Percentiles rank a stretch among this genome's conserved stretches.
Evolutionary conservation across 2,329 filamentous ascomycete species (phyloP).

Genomic region (Aspergillus niger): DNA sequence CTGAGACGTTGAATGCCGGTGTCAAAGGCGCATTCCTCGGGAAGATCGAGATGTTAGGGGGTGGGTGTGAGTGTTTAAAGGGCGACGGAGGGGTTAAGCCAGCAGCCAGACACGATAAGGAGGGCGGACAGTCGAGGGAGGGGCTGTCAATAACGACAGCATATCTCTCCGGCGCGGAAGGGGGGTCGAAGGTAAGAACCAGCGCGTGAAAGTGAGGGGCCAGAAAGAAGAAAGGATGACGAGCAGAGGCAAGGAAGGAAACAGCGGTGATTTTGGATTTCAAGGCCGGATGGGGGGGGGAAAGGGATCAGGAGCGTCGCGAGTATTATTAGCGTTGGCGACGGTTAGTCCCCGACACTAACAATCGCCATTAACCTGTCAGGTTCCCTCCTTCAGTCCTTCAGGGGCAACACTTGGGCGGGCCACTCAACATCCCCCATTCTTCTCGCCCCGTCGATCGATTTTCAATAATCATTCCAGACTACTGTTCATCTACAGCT

Average conservation of each 20-base stretch:
- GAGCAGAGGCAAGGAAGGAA: constrained; percentile 7
- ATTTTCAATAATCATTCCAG: constrained; percentile 22
- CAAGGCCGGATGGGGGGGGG: constrained; percentile 2
- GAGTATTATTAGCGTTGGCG: constrained; percentile 6
- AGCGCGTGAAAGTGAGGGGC: constrained; percentile 7
- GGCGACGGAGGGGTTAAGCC: constrained; percentile 17
- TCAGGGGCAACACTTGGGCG: constrained; percentile 12
- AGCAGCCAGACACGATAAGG: constrained; percentile 17
- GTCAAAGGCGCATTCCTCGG: constrained; percentile 14
- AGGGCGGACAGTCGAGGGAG: constrained; percentile 14
- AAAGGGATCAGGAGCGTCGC: constrained; percentile 1
- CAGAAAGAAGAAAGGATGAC: neutral
- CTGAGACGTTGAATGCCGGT: neutral
- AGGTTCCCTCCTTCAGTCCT: neutral
- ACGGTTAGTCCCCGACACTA: constrained; percentile 4
- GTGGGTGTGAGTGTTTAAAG: neutral
- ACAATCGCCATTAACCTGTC: neutral
- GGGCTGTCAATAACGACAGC: constrained; percentile 18
- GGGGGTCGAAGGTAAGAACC: neutral
- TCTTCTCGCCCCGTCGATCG: constrained; percentile 31
- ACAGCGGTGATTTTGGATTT: constrained; percentile 11
- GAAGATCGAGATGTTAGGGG: constrained; percentile 3
- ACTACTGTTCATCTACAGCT: neutral
- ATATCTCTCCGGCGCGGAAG: constrained; percentile 17
- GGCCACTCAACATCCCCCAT: constrained; percentile 16